Evolutionary conservation across 2,329 filamentous ascomycete genomes (phyloP).

Genomic region (Alternaria viburni): DNA sequence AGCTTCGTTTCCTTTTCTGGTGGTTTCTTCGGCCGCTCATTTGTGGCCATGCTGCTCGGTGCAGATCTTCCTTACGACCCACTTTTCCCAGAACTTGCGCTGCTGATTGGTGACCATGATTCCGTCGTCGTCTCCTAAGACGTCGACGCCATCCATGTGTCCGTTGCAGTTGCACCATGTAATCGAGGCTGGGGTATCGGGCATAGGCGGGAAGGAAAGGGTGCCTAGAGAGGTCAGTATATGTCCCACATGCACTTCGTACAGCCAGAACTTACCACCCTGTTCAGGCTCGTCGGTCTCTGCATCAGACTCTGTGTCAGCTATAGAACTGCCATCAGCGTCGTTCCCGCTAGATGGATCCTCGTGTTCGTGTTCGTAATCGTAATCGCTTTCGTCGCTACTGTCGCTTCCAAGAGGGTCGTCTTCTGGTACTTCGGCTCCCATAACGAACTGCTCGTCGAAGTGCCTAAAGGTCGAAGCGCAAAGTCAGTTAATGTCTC

Average conservation of each 20-base stretch:
- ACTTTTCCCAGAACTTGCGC: conserved; percentile 63
- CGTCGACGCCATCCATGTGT: conserved; percentile 51
- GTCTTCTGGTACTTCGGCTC: conserved; percentile 58
- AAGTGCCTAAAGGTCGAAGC: conserved; percentile 47
- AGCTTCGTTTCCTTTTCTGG: background rate
- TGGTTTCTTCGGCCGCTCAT: conserved; percentile 20
- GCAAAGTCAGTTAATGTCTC: background rate
- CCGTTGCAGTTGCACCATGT: conserved; percentile 56
- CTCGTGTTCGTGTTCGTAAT: conserved; percentile 41
- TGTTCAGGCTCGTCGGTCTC: conserved; percentile 47
- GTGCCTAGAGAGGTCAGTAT: conserved; percentile 25
- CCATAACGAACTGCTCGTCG: conserved; percentile 54
- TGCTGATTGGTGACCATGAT: conserved; percentile 55
- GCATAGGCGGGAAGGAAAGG: conserved; percentile 55
- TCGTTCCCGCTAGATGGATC: conserved; percentile 32
- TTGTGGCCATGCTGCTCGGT: conserved; percentile 50
- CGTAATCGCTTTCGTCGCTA: conserved; percentile 48
- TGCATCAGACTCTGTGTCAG: conserved; percentile 42
- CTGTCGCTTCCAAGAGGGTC: conserved; percentile 54
- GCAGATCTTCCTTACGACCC: conserved; percentile 58
- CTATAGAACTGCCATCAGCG: conserved; percentile 43
- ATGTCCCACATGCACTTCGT: background rate
- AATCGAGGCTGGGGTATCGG: conserved; percentile 54
- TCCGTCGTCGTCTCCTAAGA: conserved; percentile 59
- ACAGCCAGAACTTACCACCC: conserved; percentile 20